phyloP scores from a whole-genome alignment of 176 grass and related monocot genomes.

The Dendrocalamus sinicus region DNA sequence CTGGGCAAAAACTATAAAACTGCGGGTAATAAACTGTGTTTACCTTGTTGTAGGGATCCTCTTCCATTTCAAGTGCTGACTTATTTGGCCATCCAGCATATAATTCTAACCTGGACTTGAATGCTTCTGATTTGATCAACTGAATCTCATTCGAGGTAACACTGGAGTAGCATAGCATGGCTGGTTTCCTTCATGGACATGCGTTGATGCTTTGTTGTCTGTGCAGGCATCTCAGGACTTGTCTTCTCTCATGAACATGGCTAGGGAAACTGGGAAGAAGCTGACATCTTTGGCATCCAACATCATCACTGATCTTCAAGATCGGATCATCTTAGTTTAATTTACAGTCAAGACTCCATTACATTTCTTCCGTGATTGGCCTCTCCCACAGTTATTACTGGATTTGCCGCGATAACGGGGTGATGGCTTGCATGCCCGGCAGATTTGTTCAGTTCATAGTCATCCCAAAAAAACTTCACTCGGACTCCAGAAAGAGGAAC shows the following conservation, averaged over 20 bases:
- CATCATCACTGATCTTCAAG: constrained; percentile 88
- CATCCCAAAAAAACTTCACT: neutral
- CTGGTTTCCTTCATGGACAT: constrained; percentile 11
- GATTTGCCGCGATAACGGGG: neutral
- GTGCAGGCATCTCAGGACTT: constrained; percentile 88
- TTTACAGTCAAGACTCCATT: constrained; percentile 25
- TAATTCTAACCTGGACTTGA: constrained; percentile 60
- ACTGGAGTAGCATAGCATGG: neutral
- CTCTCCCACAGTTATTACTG: neutral
- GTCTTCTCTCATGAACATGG: constrained; percentile 89
- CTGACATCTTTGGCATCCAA: constrained; percentile 85
- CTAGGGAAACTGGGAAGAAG: constrained; percentile 83
- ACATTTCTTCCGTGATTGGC: constrained; percentile 7
- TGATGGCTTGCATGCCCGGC: neutral
- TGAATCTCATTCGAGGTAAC: constrained; percentile 90
- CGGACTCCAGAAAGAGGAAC: neutral
- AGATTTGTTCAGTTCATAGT: constrained; percentile 39
- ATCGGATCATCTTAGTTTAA: constrained; percentile 69
- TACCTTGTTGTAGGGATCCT: constrained; percentile 43
- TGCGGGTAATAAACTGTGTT: neutral
- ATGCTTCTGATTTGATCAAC: constrained; percentile 83
- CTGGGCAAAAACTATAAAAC: neutral
- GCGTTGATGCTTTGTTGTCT: constrained; percentile 20
- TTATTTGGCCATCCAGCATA: constrained; percentile 65
- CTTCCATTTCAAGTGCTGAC: constrained; percentile 95